Conservation (phyloP, 805 yeast genomes). For the Yarrowia alimentaria region DNA sequence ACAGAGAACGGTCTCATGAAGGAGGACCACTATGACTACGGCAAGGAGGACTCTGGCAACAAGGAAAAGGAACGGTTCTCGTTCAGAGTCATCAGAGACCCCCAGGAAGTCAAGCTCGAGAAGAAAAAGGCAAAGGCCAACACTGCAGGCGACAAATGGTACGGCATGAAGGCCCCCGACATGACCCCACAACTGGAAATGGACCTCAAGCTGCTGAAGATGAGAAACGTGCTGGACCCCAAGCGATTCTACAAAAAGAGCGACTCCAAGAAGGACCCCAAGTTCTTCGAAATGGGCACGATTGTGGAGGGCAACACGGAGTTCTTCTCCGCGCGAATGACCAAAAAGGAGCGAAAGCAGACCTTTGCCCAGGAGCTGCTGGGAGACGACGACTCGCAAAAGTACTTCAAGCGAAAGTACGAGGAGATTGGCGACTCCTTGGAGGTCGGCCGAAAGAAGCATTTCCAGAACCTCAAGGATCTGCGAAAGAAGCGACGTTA, state of each 20-base stretch:
- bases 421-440: constrained; percentile 68
- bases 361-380: constrained; percentile 81
- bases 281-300: constrained; percentile 85
- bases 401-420: constrained; percentile 83
- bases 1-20: constrained; percentile 18
- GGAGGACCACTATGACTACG: constrained; percentile 14
- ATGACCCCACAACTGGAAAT: constrained; percentile 68
- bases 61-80: constrained; percentile 18
- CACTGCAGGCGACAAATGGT: constrained; percentile 68
- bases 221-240: constrained; percentile 90
- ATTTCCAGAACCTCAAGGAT: constrained; percentile 60
- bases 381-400: constrained; percentile 63
- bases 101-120: constrained; percentile 36
- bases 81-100: constrained; percentile 37
- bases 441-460: constrained; percentile 63
- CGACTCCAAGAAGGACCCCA: constrained; percentile 58
- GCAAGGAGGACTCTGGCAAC: constrained; percentile 28
- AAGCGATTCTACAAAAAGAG: constrained; percentile 92
- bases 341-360: constrained; percentile 67
- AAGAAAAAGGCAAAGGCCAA: constrained; percentile 36
- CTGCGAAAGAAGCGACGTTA: constrained; percentile 50
- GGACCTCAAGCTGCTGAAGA: constrained; percentile 74
- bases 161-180: constrained; percentile 72
- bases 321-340: constrained; percentile 63
- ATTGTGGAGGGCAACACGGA: constrained; percentile 80